Percentiles rank a stretch among this genome's conserved stretches.
Evolutionary conservation across 805 yeast species (phyloP).

Genomic region (Hanseniaspora valbyensis): DNA sequence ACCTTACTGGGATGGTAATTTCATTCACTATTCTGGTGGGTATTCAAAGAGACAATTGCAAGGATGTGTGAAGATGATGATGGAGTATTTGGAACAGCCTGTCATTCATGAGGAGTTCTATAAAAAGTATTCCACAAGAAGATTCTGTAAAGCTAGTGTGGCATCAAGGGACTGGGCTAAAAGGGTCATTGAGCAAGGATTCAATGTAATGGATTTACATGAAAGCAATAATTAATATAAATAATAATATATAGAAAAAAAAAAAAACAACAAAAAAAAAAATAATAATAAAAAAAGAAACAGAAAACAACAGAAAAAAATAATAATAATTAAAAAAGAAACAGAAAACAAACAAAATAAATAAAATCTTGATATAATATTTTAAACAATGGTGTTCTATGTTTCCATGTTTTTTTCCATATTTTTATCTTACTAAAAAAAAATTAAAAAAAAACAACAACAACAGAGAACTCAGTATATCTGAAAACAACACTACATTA

Average conservation of each 20-base stretch:
- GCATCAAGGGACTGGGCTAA: slow-evolving; percentile 78
- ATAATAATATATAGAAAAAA: neutral
- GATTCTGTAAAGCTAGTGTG: slow-evolving; percentile 75
- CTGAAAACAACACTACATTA: no score
- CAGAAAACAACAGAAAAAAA: no score
- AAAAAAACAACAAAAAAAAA: no score
- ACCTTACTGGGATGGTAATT: slow-evolving; percentile 70
- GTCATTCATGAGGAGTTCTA: slow-evolving; percentile 86
- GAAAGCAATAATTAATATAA: slow-evolving; percentile 18
- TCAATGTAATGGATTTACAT: slow-evolving; percentile 32
- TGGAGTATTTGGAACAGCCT: slow-evolving; percentile 67
- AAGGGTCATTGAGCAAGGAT: slow-evolving; percentile 34
- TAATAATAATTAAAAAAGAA: no score
- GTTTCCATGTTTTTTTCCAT: no score
- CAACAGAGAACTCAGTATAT: no score
- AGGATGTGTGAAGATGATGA: slow-evolving; percentile 61
- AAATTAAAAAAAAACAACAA: no score
- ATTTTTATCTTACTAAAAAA: no score
- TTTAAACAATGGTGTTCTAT: no score
- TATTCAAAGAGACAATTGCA: slow-evolving; percentile 61
- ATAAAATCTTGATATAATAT: no score
- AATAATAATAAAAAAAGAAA: neutral
- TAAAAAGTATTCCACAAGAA: slow-evolving; percentile 81
- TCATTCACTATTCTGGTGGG: slow-evolving; percentile 87
- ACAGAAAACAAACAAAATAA: no score